phyloP scores from a whole-genome alignment of 2,329 filamentous ascomycete genomes.

The Alternaria sp. region DNA sequence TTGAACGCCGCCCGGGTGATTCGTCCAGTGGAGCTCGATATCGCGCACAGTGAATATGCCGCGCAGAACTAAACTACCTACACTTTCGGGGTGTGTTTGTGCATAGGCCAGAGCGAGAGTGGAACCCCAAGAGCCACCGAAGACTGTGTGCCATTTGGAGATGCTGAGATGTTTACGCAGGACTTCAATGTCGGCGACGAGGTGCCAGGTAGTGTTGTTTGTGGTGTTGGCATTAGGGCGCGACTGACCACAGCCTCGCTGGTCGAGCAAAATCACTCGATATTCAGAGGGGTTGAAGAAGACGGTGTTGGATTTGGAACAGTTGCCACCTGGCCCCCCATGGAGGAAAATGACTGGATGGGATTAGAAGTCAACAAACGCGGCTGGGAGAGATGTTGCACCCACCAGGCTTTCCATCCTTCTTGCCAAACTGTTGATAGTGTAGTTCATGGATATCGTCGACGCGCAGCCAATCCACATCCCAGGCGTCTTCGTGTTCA shows the following conservation, averaged over 20 bases:
- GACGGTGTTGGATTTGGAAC: constrained; percentile 45
- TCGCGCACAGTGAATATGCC: constrained; percentile 54
- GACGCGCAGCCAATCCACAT: constrained; percentile 43
- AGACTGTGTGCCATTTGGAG: constrained; percentile 56
- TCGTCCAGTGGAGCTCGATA: constrained; percentile 49
- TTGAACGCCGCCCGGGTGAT: constrained; percentile 34
- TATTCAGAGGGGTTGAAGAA: constrained; percentile 58
- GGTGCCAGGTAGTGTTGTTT: constrained; percentile 57
- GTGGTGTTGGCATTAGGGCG: constrained; percentile 51
- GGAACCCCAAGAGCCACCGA: constrained; percentile 60
- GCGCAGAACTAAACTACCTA: constrained; percentile 53
- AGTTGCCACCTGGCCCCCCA: constrained; percentile 55
- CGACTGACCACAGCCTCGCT: constrained; percentile 57
- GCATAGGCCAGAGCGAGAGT: constrained; percentile 57
- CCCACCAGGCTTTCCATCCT: constrained; percentile 50
- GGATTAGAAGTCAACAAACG: neutral
- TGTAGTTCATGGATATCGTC: constrained; percentile 48
- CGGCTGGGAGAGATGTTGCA: neutral
- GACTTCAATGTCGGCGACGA: constrained; percentile 57
- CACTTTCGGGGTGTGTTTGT: constrained; percentile 52
- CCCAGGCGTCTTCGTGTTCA: constrained; percentile 47
- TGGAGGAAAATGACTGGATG: constrained; percentile 54
- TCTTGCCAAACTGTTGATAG: constrained; percentile 53
- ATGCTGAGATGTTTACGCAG: constrained; percentile 54
- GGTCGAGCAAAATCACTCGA: constrained; percentile 58